Evolutionary conservation across 805 yeast genomes (phyloP), one percentile per base, ranked within the genome.

Genomic region (Helenozyma rhizophorensis): DNA sequence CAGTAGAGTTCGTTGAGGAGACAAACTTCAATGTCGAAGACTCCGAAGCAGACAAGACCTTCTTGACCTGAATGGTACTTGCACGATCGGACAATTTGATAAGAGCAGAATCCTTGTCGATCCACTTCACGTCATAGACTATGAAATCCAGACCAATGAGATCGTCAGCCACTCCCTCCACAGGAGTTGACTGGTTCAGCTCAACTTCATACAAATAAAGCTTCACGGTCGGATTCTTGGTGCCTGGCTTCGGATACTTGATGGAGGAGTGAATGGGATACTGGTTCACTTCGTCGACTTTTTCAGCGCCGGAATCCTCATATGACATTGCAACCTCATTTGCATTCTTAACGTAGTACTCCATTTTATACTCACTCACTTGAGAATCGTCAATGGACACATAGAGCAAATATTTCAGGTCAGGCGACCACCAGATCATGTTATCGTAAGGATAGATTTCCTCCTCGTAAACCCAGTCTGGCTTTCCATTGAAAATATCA

Each of bases 391-490:
- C 70, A 14, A 74, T 66, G 41, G 61, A 69, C 39, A 81, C 68
- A 46, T 64, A 84, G 0, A 80, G 61, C 28, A 83, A 40, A 33
- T 61, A 62, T 2, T 74, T 53, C 42, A 80, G 83, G 41, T 77
- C 76, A 1, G 82, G 80, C 11, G 80, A 62, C 88, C 90, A 83
- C 83, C 87, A 83, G 9, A 83, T 59, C 0, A 83, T 76, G 22
- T 53, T 57, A 40, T 81, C 89, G 11, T 60, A 47, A 0, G 69
- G 70, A 9, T 78, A 56, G 1, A 84, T 84, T 48, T 84, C 95
- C 50, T 84, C 94, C 53, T 84, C 94, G 53, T 83, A 83, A 2
- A 83, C 80, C 93, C 94, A 84, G 49, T 83, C 93, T 0, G 89
- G 78, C 41, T 69, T 79, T 5, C 86, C 95, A 45, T 83, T 79